Evolutionary conservation across 352 stramenopile species (phyloP).

Genomic region (Elongisporangium prolatum): DNA sequence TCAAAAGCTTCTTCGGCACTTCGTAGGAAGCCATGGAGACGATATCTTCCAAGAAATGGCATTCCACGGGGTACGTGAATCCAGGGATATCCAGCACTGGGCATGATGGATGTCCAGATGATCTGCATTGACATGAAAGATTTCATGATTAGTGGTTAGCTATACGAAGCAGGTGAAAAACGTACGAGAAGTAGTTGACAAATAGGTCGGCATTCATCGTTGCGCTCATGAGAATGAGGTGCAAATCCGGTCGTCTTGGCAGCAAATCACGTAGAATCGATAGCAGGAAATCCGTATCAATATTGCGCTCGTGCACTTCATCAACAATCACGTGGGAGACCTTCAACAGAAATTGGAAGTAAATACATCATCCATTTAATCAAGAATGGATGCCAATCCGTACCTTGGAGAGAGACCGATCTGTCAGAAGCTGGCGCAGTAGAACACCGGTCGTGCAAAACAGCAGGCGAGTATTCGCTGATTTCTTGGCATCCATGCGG

Average conservation of each 20-base stretch:
- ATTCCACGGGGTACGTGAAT: slow-evolving; percentile 79
- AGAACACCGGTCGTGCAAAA: slow-evolving; percentile 97
- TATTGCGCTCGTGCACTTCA: slow-evolving; percentile 97
- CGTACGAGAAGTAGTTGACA: slow-evolving; percentile 80
- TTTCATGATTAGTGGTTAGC: no score
- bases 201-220: slow-evolving; percentile 92
- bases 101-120: slow-evolving; percentile 20
- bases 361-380: neutral
- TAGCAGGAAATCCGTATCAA: slow-evolving; percentile 96
- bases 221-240: slow-evolving; percentile 96
- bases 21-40: slow-evolving; percentile 55
- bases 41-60: slow-evolving; percentile 78
- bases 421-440: slow-evolving; percentile 89
- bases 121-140: no score
- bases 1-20: slow-evolving; percentile 50
- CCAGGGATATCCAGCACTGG: slow-evolving; percentile 83
- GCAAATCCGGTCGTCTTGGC: slow-evolving; percentile 65
- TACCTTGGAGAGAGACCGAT: slow-evolving; percentile 83
- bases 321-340: slow-evolving; percentile 99
- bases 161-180: no score
- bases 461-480: slow-evolving; percentile 85
- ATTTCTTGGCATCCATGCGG: slow-evolving; percentile 91
- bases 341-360: slow-evolving; percentile 5
- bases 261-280: slow-evolving; percentile 88
- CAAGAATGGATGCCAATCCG: slow-evolving; percentile 1